These are phyloP conservation scores for Capsicum pubescens DNA, from an alignment of 257 asterid species.

Conservation along the genomic window DNA sequence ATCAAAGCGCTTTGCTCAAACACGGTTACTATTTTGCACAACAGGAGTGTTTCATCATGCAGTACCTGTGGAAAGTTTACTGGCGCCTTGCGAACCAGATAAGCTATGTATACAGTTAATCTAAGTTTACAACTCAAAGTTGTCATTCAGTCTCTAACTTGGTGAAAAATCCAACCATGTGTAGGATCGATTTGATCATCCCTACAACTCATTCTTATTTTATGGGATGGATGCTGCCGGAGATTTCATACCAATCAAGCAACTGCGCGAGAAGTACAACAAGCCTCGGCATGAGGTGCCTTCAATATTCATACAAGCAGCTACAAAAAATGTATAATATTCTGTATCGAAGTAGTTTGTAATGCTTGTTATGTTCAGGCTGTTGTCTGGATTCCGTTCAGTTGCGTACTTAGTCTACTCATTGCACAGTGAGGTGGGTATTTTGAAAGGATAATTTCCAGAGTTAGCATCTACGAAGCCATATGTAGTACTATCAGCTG, in stretches of 20 bases:
- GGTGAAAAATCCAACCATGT: slow-evolving; percentile 3
- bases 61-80: slow-evolving; percentile 90
- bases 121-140: background rate
- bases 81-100: slow-evolving; percentile 56
- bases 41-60: slow-evolving; percentile 40
- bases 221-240: slow-evolving; percentile 90
- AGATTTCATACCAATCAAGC: slow-evolving; percentile 89
- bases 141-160: slow-evolving; percentile 8
- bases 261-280: slow-evolving; percentile 86
- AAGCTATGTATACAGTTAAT: slow-evolving; percentile 51
- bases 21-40: too few relatives aligned
- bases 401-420: too few relatives aligned
- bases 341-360: too few relatives aligned
- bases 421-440: too few relatives aligned
- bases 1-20: too few relatives aligned
- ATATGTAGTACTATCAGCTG: too few relatives aligned
- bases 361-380: too few relatives aligned
- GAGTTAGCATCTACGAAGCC: too few relatives aligned
- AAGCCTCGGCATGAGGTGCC: slow-evolving; percentile 91
- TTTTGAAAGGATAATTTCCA: too few relatives aligned
- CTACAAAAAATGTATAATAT: too few relatives aligned
- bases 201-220: slow-evolving; percentile 82
- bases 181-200: slow-evolving; percentile 89
- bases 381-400: too few relatives aligned
- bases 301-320: too few relatives aligned